Evolutionary conservation across 1,284 basidiomycete species (phyloP), one percentile per base, ranked within the genome.

Genomic region (Vanrija sp.): DNA sequence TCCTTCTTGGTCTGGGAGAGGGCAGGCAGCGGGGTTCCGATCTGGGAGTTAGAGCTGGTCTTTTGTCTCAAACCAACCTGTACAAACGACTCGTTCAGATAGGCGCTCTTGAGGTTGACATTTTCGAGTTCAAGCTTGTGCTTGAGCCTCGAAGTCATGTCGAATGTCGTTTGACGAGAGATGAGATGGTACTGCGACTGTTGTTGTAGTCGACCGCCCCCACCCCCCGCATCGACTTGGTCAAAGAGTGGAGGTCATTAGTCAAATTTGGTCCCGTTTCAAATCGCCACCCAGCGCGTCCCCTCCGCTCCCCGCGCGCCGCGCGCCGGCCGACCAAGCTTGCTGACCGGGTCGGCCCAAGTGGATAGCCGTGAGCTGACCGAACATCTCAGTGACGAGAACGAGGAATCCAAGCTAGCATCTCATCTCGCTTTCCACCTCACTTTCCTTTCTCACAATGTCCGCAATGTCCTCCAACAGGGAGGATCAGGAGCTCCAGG

Each of bases 11-110:
- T 85, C 63, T 90, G 91, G 62, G 88, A 88, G 18, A 97, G 82
- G 1, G 90, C 85, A 0, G 93, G 93, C 1, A 96, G 78, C 7
- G 91, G 91, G 20, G 91, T 98, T 7, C 91, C 95, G 69, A 92
- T 90, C 89, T 90, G 44, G 52, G n/a, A 7, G 47, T 59, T 19
- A 55, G 57, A 27, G n/a, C 15, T 38, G 6, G 15, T 22, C 5
- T 6, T 12, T 39, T 14, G 4, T n/a, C 3, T 15, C 14, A 6
- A 19, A 75, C 83, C 50, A 66, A 90, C 89, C 73, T 89, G 77
- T 67, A 91, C 93, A 72, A 96, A 96, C 51, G 85, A 87, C 75
- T 95, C 90, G 54, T 84, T 89, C 10, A 88, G 82, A 65, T 82
- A 87, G 57, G 89, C 84, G 45, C 89, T 78, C 48, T 87, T 87